phyloP scores from a whole-genome alignment of 2,329 filamentous ascomycete genomes.

The Colletotrichum gigasporum region DNA sequence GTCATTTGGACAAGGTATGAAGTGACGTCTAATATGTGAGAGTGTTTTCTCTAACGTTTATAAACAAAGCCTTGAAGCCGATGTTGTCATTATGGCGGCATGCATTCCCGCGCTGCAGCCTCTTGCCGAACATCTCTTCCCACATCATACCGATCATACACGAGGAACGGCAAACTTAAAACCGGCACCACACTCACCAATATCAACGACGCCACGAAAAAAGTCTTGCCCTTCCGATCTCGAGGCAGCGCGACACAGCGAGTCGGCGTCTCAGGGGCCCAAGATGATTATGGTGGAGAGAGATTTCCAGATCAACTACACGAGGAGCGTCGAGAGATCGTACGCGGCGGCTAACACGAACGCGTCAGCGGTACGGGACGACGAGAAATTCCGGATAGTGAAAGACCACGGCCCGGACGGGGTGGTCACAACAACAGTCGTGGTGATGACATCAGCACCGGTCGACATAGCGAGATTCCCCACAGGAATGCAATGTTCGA shows the following conservation, averaged over 20 bases:
- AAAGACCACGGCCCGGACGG: constrained; percentile 15
- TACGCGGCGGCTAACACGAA: not conserved
- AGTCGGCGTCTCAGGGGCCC: not conserved
- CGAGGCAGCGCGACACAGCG: not conserved
- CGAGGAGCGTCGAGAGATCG: not conserved
- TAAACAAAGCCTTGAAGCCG: constrained; percentile 42
- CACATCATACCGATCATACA: no score
- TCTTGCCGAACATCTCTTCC: constrained; percentile 27
- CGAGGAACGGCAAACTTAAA: not conserved
- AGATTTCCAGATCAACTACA: constrained; percentile 12
- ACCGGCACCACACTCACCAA: not conserved
- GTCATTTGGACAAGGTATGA: constrained; percentile 18
- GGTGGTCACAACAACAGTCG: constrained; percentile 14
- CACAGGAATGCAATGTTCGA: no score
- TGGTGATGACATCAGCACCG: constrained; percentile 14
- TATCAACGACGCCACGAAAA: not conserved
- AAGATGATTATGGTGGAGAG: constrained; percentile 24
- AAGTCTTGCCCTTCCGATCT: not conserved
- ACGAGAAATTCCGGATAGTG: constrained; percentile 12
- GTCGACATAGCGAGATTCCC: constrained; percentile 11
- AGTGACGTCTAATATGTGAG: no score
- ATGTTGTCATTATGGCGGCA: constrained; percentile 44
- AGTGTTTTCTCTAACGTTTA: not conserved
- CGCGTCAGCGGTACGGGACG: not conserved
- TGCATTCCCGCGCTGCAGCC: constrained; percentile 46